A percentile compares a stretch with the other conserved stretches of the same genome.
These are phyloP conservation scores for Cardamine chenopodiifolia DNA, from an alignment of 345 rosid genomes.

Conservation along the genomic window DNA sequence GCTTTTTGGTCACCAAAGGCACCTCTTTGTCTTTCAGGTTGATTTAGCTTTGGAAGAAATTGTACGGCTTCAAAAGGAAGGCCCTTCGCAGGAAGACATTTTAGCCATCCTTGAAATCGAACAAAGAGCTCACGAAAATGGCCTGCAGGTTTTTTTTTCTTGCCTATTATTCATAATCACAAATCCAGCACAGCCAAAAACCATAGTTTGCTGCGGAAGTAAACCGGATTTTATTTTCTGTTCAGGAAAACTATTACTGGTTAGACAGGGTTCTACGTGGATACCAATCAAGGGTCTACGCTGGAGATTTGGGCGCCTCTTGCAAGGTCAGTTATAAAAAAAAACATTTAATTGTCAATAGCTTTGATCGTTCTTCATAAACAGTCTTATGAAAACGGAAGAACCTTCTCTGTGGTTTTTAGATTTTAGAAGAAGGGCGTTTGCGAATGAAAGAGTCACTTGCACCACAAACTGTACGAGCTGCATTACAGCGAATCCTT, in stretches of 20 bases:
- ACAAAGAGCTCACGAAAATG: conserved; percentile 93
- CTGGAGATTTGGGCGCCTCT: conserved; percentile 58
- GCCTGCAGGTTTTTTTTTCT: conserved; percentile 65
- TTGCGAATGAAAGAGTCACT: conserved; percentile 63
- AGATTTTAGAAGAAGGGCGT: conserved; percentile 84
- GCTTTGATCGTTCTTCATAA: neutral
- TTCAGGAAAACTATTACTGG: conserved; percentile 53
- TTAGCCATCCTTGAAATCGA: conserved; percentile 82
- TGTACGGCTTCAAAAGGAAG: conserved; percentile 75
- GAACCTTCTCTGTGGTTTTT: conserved; percentile 24
- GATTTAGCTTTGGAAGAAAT: conserved; percentile 88
- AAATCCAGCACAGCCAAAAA: neutral
- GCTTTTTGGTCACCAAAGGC: conserved; percentile 18
- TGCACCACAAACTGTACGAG: conserved; percentile 56
- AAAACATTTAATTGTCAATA: neutral
- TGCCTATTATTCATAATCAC: neutral
- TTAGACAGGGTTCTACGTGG: conserved; percentile 66
- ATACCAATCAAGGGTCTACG: conserved; percentile 77
- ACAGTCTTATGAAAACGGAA: neutral
- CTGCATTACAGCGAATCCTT: conserved; percentile 65
- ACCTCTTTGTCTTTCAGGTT: conserved; percentile 52
- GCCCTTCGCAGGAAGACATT: conserved; percentile 73
- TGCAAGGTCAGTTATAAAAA: conserved; percentile 56
- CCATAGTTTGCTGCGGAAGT: conserved; percentile 3
- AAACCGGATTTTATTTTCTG: conserved; percentile 2